Base-by-base conservation (phyloP, 306 rosid species). In the Datisca glomerata region DNA sequence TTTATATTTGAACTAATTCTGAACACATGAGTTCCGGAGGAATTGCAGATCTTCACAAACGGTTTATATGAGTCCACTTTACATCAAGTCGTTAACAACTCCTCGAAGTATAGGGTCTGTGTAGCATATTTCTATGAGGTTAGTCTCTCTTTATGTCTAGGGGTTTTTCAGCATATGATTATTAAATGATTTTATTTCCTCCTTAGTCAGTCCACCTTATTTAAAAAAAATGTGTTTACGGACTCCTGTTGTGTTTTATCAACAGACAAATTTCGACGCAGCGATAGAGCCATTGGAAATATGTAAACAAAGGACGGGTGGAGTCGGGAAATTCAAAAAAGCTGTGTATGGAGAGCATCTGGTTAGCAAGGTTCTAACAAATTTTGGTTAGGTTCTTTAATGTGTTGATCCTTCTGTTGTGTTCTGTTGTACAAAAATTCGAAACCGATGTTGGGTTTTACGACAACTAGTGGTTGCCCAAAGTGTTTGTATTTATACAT, bases 91-190 rank as follows among this genome's bases (percentile, higher is more conserved):
- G 56, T 68, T 47, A 89, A 80, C 67, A 72, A 62, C 24, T 59
- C 76, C 18, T 22, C 80, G n/a, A 77, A 63, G 53, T 84, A 67
- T 36, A 62, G 86, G 58, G 95, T 84, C 59, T 72, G 81, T 29
- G 81, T 80, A 21, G 93, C 68, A 53, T 89, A 60, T 63, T 84
- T 89, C 60, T 80, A 77, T 23, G 98, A 89, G 95, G 98, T 76
- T 36, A 47, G 66, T 17, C 18, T 50, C 23, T 22, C 33, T 16
- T 11, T 49, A 6, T 12, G 13, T 23, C 51, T 12, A 12, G 8
- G 8, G 20, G 4, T 10, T 36, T 21, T 18, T 13, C 13, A n/a
- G n/a, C n/a, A n/a, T n/a, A n/a, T n/a, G n/a, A n/a, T n/a, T n/a
- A n/a, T n/a, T n/a, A n/a, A n/a, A n/a, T n/a, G n/a, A n/a, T 37